Conservation (phyloP, 2,329 filamentous ascomycete genomes). For the Aspergillus fumigatiaffinis region DNA sequence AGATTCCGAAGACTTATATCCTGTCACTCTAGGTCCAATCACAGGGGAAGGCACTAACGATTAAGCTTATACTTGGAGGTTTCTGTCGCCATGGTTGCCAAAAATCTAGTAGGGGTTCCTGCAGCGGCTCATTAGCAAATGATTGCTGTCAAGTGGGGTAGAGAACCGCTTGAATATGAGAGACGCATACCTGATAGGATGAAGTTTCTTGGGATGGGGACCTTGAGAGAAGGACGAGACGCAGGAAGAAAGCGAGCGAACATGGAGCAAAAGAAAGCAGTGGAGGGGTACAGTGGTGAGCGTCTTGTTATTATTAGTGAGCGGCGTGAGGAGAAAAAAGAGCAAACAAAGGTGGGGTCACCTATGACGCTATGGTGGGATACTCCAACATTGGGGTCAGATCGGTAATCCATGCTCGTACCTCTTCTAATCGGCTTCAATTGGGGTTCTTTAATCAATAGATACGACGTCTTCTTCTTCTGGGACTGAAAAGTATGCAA, state of each 20-base stretch:
- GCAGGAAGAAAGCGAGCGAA: slow-evolving; percentile 15
- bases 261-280: slow-evolving; percentile 18
- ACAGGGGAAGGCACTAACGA: slow-evolving; percentile 43
- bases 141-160: slow-evolving; percentile 5
- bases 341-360: slow-evolving; percentile 10
- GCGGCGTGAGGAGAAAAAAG: slow-evolving; percentile 11
- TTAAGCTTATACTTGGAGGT: slow-evolving; percentile 63
- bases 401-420: not conserved
- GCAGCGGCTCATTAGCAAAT: slow-evolving; percentile 11
- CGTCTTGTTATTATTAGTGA: slow-evolving; percentile 5
- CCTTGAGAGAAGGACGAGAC: slow-evolving; percentile 18
- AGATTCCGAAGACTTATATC: slow-evolving; percentile 4
- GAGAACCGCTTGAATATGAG: not conserved
- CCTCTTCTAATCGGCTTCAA: not conserved
- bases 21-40: not conserved
- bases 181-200: slow-evolving; percentile 14
- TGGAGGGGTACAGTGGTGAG: slow-evolving; percentile 5
- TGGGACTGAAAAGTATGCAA: not conserved
- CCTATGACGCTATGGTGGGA: slow-evolving; percentile 16
- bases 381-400: not conserved
- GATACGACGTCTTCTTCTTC: not conserved
- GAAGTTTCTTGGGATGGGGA: slow-evolving; percentile 21
- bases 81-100: slow-evolving; percentile 54
- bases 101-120: slow-evolving; percentile 23
- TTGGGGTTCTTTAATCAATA: not conserved